Conservation (phyloP, 2,329 filamentous ascomycete species). For the Byssothecium circinans region DNA sequence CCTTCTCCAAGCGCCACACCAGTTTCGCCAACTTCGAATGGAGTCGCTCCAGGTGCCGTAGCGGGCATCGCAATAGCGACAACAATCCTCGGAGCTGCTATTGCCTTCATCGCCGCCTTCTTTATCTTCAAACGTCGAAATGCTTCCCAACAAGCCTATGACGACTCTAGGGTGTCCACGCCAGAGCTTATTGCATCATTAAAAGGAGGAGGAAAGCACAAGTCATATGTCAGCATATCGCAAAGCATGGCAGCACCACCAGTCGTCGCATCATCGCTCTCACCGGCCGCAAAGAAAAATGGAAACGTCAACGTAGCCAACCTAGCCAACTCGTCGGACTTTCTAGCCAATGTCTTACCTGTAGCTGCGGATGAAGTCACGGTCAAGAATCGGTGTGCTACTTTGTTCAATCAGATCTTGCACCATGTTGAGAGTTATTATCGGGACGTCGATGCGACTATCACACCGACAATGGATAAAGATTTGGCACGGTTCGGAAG, state of each 20-base stretch:
- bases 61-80: slow-evolving; percentile 27
- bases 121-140: slow-evolving; percentile 33
- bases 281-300: slow-evolving; percentile 8
- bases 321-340: slow-evolving; percentile 13
- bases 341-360: slow-evolving; percentile 27
- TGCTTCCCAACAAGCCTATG: slow-evolving; percentile 7
- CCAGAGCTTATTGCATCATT: slow-evolving; percentile 28
- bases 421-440: slow-evolving; percentile 37
- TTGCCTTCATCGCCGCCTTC: slow-evolving; percentile 33
- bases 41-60: slow-evolving; percentile 18
- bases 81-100: slow-evolving; percentile 28
- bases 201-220: slow-evolving; percentile 18
- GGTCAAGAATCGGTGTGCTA: slow-evolving; percentile 21
- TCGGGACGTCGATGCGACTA: slow-evolving; percentile 37
- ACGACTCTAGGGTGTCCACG: slow-evolving; percentile 15
- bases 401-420: slow-evolving; percentile 31
- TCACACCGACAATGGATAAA: slow-evolving; percentile 36
- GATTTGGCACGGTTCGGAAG: slow-evolving; percentile 32
- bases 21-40: not conserved
- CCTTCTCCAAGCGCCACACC: not conserved
- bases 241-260: slow-evolving; percentile 19
- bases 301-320: slow-evolving; percentile 7
- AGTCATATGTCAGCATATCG: slow-evolving; percentile 32
- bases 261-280: slow-evolving; percentile 7
- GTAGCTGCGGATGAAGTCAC: slow-evolving; percentile 24